Evolutionary conservation across 805 yeast species (phyloP).

Genomic region (Spathaspora boniae): DNA sequence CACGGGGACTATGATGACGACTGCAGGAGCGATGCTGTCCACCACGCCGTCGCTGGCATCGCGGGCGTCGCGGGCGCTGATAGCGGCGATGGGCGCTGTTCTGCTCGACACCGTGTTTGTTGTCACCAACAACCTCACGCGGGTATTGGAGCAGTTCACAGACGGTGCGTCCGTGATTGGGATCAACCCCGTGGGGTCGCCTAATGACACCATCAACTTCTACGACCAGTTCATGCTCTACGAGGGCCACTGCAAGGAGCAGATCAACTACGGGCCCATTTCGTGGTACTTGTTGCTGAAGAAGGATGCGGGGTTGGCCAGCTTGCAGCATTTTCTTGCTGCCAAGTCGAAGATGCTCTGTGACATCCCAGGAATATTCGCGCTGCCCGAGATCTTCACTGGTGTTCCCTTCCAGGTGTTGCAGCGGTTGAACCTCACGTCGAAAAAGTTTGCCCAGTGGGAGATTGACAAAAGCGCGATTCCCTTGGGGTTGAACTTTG

Average conservation of each 20-base stretch:
- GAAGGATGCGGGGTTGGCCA: slow-evolving; percentile 35
- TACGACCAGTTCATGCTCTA: no score
- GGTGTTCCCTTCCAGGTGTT: slow-evolving; percentile 6
- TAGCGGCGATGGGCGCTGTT: not conserved
- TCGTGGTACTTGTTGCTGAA: slow-evolving; percentile 46
- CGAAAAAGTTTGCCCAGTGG: slow-evolving; percentile 8
- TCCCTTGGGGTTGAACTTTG: slow-evolving; percentile 29
- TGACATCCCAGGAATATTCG: not conserved
- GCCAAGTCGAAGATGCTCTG: slow-evolving; percentile 4
- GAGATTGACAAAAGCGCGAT: slow-evolving; percentile 25
- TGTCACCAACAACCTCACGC: slow-evolving; percentile 3
- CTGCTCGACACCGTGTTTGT: not conserved
- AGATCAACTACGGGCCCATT: slow-evolving; percentile 50
- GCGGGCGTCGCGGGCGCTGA: no score
- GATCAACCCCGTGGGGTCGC: slow-evolving; percentile 18
- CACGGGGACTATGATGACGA: not conserved
- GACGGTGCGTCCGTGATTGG: slow-evolving; percentile 12
- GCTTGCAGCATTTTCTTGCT: slow-evolving; percentile 10
- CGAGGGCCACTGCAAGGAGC: no score
- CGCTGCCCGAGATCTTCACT: slow-evolving; percentile 2
- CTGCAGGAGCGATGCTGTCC: not conserved
- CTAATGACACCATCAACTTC: slow-evolving; percentile 38
- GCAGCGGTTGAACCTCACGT: slow-evolving; percentile 3
- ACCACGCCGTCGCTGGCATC: not conserved
- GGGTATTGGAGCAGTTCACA: slow-evolving; percentile 1